These are phyloP conservation scores for Aspergillus conjunctus DNA, from an alignment of 495 filamentous ascomycete genomes.

Conservation along the genomic window DNA sequence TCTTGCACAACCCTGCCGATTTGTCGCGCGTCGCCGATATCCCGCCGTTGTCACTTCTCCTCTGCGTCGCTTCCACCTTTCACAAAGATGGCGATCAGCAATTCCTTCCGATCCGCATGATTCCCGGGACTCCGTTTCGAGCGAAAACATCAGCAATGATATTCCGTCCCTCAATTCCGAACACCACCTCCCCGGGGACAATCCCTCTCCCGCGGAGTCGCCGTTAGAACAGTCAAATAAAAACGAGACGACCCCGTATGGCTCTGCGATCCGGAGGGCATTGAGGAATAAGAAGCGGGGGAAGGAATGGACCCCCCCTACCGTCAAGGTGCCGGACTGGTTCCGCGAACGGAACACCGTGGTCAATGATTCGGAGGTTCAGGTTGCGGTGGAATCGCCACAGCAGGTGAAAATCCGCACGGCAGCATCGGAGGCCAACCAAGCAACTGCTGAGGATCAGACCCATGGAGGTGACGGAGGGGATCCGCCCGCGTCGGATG, in stretches of 20 bases:
- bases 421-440: conserved; percentile 21
- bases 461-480: conserved; percentile 31
- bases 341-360: conserved; percentile 42
- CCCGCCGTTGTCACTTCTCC: conserved; percentile 29
- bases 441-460: conserved; percentile 8
- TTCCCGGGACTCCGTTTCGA: conserved; percentile 24
- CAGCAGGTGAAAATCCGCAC: conserved; percentile 35
- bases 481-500: conserved; percentile 23
- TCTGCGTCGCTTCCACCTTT: conserved; percentile 43
- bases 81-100: conserved; percentile 38
- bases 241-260: conserved; percentile 38
- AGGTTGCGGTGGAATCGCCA: conserved; percentile 14
- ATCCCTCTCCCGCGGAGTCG: conserved; percentile 17
- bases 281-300: conserved; percentile 38
- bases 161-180: conserved; percentile 29
- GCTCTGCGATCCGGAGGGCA: conserved; percentile 43
- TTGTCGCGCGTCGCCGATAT: conserved; percentile 48
- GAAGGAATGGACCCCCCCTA: conserved; percentile 24
- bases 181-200: conserved; percentile 14
- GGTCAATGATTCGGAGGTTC: conserved; percentile 19
- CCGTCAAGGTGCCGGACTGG: conserved; percentile 42
- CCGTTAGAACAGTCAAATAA: conserved; percentile 26
- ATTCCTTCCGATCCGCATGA: conserved; percentile 37
- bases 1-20: conserved; percentile 46
- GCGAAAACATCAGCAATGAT: conserved; percentile 26